These are phyloP conservation scores for Hypholoma fasciculare DNA, from an alignment of 768 basidiomycete genomes.

Conservation along the genomic window DNA sequence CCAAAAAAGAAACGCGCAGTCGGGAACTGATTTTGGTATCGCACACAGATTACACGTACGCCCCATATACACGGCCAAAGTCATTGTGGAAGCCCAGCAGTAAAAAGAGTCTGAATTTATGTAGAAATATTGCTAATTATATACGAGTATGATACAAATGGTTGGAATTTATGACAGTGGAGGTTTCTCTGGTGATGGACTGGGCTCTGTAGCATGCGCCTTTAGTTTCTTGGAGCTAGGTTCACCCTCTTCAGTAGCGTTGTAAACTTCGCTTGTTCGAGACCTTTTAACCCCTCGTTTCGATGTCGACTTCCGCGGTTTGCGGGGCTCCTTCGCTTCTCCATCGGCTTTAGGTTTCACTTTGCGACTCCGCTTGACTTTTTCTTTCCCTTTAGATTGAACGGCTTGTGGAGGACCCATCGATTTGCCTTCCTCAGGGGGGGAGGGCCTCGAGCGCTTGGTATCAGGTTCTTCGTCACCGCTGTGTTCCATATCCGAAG, in stretches of 20 bases:
- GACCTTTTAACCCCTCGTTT: slow-evolving; percentile 37
- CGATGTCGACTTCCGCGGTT: slow-evolving; percentile 19
- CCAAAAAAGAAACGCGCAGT: slow-evolving; percentile 18
- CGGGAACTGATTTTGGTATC: not conserved
- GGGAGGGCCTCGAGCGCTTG: slow-evolving; percentile 26
- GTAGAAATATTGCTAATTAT: too few species aligned
- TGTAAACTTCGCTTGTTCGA: slow-evolving; percentile 27
- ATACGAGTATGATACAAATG: not conserved
- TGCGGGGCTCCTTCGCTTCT: slow-evolving; percentile 25
- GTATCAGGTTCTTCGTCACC: slow-evolving; percentile 24
- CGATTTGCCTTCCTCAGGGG: slow-evolving; percentile 19
- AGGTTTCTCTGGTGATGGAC: slow-evolving; percentile 1
- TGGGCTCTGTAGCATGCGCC: slow-evolving; percentile 19
- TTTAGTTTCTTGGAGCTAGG: slow-evolving; percentile 37
- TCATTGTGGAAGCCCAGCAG: too few species aligned
- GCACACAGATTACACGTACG: not conserved
- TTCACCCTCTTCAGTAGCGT: slow-evolving; percentile 22
- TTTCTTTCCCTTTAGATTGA: slow-evolving; percentile 16
- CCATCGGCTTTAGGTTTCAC: slow-evolving; percentile 30
- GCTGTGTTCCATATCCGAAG: slow-evolving; percentile 26
- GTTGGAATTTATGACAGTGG: not conserved
- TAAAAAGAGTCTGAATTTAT: too few species aligned
- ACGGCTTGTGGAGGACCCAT: slow-evolving; percentile 16
- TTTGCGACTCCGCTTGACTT: slow-evolving; percentile 22
- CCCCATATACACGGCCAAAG: not conserved